Conservation (phyloP, 345 rosid genomes). For the Draba incana region DNA sequence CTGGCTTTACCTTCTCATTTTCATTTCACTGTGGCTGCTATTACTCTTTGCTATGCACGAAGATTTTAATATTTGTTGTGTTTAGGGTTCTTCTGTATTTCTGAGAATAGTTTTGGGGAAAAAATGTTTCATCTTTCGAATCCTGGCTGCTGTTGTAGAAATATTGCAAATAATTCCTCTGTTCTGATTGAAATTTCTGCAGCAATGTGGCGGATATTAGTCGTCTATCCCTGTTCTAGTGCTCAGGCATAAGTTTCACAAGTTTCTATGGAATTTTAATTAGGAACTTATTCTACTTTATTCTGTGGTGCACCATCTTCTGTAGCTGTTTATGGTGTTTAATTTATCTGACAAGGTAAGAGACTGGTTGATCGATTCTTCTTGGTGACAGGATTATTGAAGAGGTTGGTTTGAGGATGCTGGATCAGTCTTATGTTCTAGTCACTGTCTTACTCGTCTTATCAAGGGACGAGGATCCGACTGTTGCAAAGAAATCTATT, state of each 20-base stretch:
- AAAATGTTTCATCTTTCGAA: not conserved
- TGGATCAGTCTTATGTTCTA: constrained; percentile 61
- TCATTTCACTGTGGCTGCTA: not conserved
- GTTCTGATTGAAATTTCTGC: not conserved
- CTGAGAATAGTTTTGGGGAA: not conserved
- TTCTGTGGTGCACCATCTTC: not conserved
- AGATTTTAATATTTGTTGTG: not conserved
- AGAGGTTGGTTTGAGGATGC: constrained; percentile 68
- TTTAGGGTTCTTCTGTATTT: constrained; percentile 24
- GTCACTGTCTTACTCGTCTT: constrained; percentile 62
- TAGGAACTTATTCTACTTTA: not conserved
- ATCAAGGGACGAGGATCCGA: constrained; percentile 60
- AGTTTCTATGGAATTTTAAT: not conserved
- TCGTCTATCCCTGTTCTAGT: not conserved
- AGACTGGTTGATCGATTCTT: constrained; percentile 29
- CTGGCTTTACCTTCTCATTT: constrained; percentile 3
- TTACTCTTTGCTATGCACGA: constrained; percentile 10
- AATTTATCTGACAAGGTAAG: constrained; percentile 24
- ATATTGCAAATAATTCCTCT: not conserved
- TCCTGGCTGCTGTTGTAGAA: not conserved
- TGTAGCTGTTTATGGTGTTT: constrained; percentile 20
- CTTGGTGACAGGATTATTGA: constrained; percentile 74
- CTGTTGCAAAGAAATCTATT: constrained; percentile 68
- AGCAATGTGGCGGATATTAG: not conserved
- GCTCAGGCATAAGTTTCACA: not conserved